These are phyloP conservation scores for Jamesozyma spencerorum DNA, from an alignment of 805 yeast species.

Conservation along the genomic window DNA sequence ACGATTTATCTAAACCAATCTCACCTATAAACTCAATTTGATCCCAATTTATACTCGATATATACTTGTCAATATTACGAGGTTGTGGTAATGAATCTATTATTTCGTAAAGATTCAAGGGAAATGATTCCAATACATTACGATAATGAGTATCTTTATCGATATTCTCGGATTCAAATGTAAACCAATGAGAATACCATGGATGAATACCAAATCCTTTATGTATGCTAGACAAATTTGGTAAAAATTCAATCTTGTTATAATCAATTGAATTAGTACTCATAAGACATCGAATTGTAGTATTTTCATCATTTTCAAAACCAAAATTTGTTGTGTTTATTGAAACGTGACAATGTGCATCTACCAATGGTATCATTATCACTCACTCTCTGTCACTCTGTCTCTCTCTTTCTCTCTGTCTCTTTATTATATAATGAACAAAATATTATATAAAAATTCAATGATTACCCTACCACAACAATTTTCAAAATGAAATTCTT, in stretches of 20 bases:
- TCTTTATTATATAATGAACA: neutral
- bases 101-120: conserved; percentile 23
- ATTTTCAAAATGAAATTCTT: too few relatives aligned
- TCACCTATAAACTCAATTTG: conserved; percentile 60
- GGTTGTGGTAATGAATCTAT: conserved; percentile 53
- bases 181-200: conserved; percentile 72
- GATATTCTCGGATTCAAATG: conserved; percentile 10
- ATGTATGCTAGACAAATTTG: neutral
- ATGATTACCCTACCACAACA: too few relatives aligned
- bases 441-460: too few relatives aligned
- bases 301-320: conserved; percentile 1
- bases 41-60: conserved; percentile 13
- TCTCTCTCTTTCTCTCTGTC: neutral
- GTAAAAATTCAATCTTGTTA: conserved; percentile 7
- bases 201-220: conserved; percentile 74
- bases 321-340: neutral
- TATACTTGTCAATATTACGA: conserved; percentile 17
- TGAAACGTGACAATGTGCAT: conserved; percentile 33
- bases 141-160: conserved; percentile 48
- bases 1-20: conserved; percentile 77
- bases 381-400: neutral
- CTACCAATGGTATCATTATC: conserved; percentile 14
- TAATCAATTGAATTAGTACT: conserved; percentile 34
- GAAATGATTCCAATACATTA: too few relatives aligned
- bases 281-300: conserved; percentile 32